These are phyloP conservation scores for Paxillus involutus DNA, from an alignment of 768 basidiomycete species.

Conservation along the genomic window DNA sequence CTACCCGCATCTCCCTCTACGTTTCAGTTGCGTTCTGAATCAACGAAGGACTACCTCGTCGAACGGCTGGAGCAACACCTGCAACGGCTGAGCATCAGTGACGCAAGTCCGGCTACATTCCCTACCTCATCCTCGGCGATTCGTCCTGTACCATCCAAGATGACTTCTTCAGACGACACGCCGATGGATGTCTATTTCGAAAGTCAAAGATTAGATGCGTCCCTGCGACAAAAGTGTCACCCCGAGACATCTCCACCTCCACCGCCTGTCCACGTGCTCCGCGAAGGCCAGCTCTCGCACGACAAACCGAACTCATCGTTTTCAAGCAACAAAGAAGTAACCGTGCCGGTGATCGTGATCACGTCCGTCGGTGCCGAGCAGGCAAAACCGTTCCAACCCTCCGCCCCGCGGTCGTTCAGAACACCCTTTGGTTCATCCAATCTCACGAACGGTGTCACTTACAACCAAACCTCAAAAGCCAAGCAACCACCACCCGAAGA, in stretches of 20 bases:
- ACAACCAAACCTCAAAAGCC: background rate
- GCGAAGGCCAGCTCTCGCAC: background rate
- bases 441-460: conserved; percentile 6
- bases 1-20: conserved; percentile 17
- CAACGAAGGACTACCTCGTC: conserved; percentile 16
- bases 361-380: conserved; percentile 26
- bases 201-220: background rate
- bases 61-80: conserved; percentile 19
- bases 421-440: conserved; percentile 14
- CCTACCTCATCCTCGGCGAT: background rate
- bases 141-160: background rate
- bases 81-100: conserved; percentile 17
- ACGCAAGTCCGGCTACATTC: conserved; percentile 5
- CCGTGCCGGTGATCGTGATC: conserved; percentile 22
- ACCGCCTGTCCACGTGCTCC: background rate
- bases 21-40: conserved; percentile 22
- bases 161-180: background rate
- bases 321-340: background rate
- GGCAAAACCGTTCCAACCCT: conserved; percentile 19
- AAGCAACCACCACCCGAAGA: conserved; percentile 5
- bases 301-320: background rate
- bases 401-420: conserved; percentile 5
- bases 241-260: background rate
- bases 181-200: conserved; percentile 4
- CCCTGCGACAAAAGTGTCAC: background rate